A percentile compares a stretch with the other conserved stretches of the same genome.
Evolutionary conservation across 2,329 filamentous ascomycete genomes (phyloP).

Genomic region (Rhynchosporium agropyri): DNA sequence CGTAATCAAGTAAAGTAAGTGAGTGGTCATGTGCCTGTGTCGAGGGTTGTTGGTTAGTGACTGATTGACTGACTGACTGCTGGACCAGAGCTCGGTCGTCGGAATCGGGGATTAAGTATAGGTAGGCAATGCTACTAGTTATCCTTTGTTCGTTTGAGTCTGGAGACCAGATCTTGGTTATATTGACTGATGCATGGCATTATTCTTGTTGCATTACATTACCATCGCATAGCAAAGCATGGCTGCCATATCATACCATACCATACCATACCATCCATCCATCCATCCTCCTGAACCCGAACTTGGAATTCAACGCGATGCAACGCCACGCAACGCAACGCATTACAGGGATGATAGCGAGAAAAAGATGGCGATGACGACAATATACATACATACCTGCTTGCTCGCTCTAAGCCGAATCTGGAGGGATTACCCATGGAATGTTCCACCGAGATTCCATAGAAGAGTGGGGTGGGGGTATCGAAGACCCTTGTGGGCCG

Average conservation of each 20-base stretch:
- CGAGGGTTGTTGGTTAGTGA: no score
- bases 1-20: slow-evolving; percentile 25
- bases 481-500: slow-evolving; percentile 6
- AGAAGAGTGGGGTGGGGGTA: not conserved
- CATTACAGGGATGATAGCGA: not conserved
- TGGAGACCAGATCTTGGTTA: slow-evolving; percentile 6
- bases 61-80: not conserved
- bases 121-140: no score
- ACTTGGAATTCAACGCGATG: not conserved
- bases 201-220: not conserved
- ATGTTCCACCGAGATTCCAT: not conserved
- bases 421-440: not conserved
- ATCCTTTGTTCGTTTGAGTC: no score
- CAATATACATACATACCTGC: not conserved
- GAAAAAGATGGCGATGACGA: slow-evolving; percentile 3
- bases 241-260: not conserved
- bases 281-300: not conserved
- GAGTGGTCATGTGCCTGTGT: slow-evolving; percentile 21
- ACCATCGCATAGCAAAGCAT: not conserved
- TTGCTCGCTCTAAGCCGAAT: not conserved
- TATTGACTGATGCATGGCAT: not conserved
- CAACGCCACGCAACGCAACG: not conserved
- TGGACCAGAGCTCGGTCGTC: not conserved
- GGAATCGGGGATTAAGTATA: not conserved
- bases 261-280: not conserved